Evolutionary conservation across 306 rosid genomes (phyloP).

Genomic region (Gillenia trifoliata): DNA sequence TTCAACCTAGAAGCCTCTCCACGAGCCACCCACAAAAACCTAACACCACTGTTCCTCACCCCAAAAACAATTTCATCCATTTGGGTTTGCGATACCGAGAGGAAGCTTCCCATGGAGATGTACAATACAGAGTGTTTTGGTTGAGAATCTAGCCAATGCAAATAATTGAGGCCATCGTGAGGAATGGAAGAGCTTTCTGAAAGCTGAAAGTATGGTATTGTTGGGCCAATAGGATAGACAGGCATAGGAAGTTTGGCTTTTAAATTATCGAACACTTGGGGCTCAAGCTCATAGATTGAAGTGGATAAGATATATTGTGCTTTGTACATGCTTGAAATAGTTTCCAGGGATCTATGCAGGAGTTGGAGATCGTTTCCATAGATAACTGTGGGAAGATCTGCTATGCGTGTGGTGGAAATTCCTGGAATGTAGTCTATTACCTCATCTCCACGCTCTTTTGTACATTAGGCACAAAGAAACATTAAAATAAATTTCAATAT

Average conservation of each 20-base stretch:
- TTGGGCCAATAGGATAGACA: conserved; percentile 38
- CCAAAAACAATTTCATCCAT: conserved; percentile 31
- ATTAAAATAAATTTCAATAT: too few relatives aligned
- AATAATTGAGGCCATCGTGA: background rate
- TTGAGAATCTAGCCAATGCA: conserved; percentile 41
- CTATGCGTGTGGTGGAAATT: conserved; percentile 26
- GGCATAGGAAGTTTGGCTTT: conserved; percentile 19
- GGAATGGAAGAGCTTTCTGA: background rate
- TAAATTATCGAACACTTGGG: conserved; percentile 27
- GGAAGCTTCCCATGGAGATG: conserved; percentile 43
- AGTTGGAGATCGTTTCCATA: background rate
- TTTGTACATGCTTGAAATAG: conserved; percentile 3
- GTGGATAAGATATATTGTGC: conserved; percentile 34
- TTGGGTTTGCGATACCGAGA: conserved; percentile 30
- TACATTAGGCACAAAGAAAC: too few relatives aligned
- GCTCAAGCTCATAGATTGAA: conserved; percentile 40
- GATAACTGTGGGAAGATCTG: conserved; percentile 28
- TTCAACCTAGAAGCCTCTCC: conserved; percentile 20
- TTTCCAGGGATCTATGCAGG: conserved; percentile 5
- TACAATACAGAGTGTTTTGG: conserved; percentile 33
- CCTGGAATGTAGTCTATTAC: conserved; percentile 48
- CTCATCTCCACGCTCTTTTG: conserved; percentile 26
- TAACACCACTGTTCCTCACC: conserved; percentile 18
- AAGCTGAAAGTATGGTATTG: conserved; percentile 22
- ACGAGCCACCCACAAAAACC: conserved; percentile 29